These are phyloP conservation scores for Pythium scleroteichum DNA, from an alignment of 352 stramenopile species.

Conservation along the genomic window DNA sequence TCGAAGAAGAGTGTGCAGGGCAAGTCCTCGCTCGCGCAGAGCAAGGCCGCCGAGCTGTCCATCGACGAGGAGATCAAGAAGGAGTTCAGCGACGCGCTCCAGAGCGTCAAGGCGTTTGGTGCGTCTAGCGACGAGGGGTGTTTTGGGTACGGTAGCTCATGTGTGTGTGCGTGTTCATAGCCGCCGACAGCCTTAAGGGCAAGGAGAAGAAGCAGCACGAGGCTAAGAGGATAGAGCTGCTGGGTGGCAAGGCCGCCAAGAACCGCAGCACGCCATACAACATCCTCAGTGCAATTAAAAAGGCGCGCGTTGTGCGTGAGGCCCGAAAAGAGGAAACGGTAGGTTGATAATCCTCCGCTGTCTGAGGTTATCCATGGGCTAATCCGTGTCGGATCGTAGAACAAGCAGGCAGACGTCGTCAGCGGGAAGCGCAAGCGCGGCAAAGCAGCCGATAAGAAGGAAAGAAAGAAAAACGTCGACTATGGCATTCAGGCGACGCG, in stretches of 20 bases:
- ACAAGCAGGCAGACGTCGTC: slow-evolving; percentile 71
- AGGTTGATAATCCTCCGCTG: too few species aligned
- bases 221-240: slow-evolving; percentile 65
- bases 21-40: slow-evolving; percentile 31
- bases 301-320: slow-evolving; percentile 53
- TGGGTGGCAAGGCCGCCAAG: slow-evolving; percentile 63
- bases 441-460: slow-evolving; percentile 45
- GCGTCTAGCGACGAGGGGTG: background rate
- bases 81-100: slow-evolving; percentile 74
- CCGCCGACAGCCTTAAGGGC: slow-evolving; percentile 55
- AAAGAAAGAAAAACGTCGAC: slow-evolving; percentile 71
- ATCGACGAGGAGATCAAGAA: slow-evolving; percentile 70
- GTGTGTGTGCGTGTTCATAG: slow-evolving; percentile 16
- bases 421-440: slow-evolving; percentile 58
- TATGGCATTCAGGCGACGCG: slow-evolving; percentile 76
- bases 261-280: slow-evolving; percentile 70
- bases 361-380: background rate
- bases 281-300: slow-evolving; percentile 73
- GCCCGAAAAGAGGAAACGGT: slow-evolving; percentile 62
- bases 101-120: slow-evolving; percentile 78
- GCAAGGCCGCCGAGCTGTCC: slow-evolving; percentile 41
- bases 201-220: slow-evolving; percentile 83
- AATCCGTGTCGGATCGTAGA: slow-evolving; percentile 28
- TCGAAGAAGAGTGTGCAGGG: slow-evolving; percentile 29
- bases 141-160: background rate